Evolutionary conservation across 2,329 filamentous ascomycete genomes (phyloP).

Genomic region (Botrytis elliptica): DNA sequence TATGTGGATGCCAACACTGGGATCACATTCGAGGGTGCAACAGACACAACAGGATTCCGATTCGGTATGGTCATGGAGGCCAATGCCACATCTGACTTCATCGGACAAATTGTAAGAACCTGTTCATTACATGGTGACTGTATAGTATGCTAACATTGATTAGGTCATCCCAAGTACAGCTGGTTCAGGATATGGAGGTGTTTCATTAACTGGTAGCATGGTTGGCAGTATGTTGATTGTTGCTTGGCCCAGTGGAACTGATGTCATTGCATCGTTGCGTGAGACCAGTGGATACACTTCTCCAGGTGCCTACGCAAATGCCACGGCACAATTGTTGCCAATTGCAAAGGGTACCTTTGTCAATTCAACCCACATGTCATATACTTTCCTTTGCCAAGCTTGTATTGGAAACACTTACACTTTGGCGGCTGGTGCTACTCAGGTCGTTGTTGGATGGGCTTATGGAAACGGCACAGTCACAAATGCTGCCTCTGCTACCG

Average conservation of each 20-base stretch:
- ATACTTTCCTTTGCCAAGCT: constrained; percentile 53
- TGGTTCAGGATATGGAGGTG: constrained; percentile 47
- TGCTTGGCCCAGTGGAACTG: constrained; percentile 49
- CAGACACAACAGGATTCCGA: constrained; percentile 42
- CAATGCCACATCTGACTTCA: constrained; percentile 50
- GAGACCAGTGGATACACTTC: constrained; percentile 47
- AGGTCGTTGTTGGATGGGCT: constrained; percentile 17
- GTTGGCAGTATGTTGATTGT: constrained; percentile 47
- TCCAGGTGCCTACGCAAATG: constrained; percentile 45
- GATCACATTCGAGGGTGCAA: constrained; percentile 46
- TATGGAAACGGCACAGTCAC: constrained; percentile 18
- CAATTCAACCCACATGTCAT: constrained; percentile 53
- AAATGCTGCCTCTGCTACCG: constrained; percentile 11
- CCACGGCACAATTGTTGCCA: constrained; percentile 43
- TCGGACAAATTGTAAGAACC: constrained; percentile 52
- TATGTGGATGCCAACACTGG: constrained; percentile 47
- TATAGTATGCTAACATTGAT: neutral
- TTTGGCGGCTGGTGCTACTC: neutral
- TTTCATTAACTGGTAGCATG: constrained; percentile 50
- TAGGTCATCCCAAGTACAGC: constrained; percentile 23
- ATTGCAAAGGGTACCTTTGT: constrained; percentile 53
- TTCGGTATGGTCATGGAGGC: constrained; percentile 54
- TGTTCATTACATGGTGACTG: neutral
- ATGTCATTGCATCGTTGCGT: constrained; percentile 44
- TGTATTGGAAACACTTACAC: constrained; percentile 39